Base-by-base conservation (phyloP, 2,329 filamentous ascomycete species). In the Lomentospora prolificans region DNA sequence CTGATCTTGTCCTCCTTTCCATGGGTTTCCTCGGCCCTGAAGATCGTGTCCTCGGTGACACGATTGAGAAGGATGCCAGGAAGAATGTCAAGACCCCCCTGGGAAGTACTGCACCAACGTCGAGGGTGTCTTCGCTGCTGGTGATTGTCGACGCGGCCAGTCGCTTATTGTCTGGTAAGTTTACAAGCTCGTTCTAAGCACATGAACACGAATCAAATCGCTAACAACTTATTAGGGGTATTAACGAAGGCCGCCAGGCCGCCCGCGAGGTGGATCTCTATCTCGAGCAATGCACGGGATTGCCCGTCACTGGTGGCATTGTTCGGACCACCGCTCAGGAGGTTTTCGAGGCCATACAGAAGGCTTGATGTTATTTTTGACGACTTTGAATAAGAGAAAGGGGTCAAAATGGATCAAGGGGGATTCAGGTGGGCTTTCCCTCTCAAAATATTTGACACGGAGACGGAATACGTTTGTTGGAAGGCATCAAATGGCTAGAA, bases 1-100 rank as follows among this genome's bases (percentile, higher is more conserved):
- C 92, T 27, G 92, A 97, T 66, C 82, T 97, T 41, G 91, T 97
- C 48, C 82, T 96, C 48, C 78, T 97, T 51, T 95, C 92, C 53
- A 96, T 97, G 92, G 92, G 92, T 67, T 97, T 97, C 86, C 75
- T 96, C 60, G 92, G 92, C 8, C 91, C 91, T 5, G 92, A 97
- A 74, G 89, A 89, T 62, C 87, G 89, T 61, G 84, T 95, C 39
- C 80, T 96, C 41, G 90, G 89, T 53, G 85, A 90, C n/a, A 81
- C 87, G 41, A 86, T 97, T 60, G 91, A 96, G 74, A 90, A 90
- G 70, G 92, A 97, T 68, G 80, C 82, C 54, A 85, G 92, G 66
- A 96, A 95, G 82, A 97, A 96, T 70, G 86, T 96, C 74, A 96
- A 96, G 85, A 96, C 92, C 7, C 78, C 90, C 79, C 86, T 55